A percentile compares a stretch with the other conserved stretches of the same genome.
phyloP scores from a whole-genome alignment of 129 eudicot genomes.

The Sambucus nigra region DNA sequence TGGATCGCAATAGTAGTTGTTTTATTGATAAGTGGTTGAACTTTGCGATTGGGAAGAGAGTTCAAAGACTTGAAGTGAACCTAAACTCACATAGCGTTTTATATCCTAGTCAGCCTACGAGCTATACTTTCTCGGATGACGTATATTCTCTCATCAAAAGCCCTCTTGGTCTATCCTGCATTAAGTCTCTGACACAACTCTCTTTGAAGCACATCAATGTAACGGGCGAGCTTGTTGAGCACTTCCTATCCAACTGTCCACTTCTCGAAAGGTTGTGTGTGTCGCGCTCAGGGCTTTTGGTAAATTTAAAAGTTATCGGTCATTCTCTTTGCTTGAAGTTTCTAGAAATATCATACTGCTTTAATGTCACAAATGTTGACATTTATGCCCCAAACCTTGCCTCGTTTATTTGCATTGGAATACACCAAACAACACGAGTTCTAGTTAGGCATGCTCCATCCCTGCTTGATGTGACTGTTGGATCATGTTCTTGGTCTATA shows the following conservation, averaged over 20 bases:
- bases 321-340: not conserved
- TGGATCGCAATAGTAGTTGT: not conserved
- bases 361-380: no score
- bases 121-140: not conserved
- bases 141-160: not conserved
- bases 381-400: no score
- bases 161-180: not conserved
- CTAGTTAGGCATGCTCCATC: no score
- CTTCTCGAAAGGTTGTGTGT: not conserved
- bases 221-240: not conserved
- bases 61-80: not conserved
- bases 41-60: not conserved
- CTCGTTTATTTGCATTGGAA: no score
- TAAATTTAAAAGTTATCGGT: not conserved
- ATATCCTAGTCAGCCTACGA: not conserved
- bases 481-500: no score
- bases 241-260: constrained; percentile 4
- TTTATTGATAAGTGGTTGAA: not conserved
- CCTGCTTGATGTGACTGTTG: no score
- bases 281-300: not conserved
- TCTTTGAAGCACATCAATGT: not conserved
- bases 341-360: not conserved
- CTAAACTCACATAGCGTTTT: not conserved
- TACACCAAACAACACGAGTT: no score
- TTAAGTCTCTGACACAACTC: not conserved